Conservation (phyloP, 345 rosid species). For the Adansonia digitata region DNA sequence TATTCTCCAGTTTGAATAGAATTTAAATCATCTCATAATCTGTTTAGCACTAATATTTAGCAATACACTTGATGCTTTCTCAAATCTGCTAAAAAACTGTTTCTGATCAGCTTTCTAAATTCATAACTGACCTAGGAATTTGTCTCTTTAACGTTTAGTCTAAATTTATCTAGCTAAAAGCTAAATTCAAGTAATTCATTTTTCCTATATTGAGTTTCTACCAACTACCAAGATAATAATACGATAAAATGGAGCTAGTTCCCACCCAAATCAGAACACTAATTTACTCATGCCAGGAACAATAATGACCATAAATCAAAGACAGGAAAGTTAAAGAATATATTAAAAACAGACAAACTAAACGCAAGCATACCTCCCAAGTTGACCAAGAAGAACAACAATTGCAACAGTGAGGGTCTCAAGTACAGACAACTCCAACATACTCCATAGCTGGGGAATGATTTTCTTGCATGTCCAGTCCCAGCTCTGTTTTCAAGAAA, state of each 20-base stretch:
- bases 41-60: not conserved
- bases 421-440: constrained; percentile 36
- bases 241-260: not conserved
- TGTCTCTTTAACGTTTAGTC: too few species aligned
- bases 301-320: too few species aligned
- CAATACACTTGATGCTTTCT: not conserved
- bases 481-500: constrained; percentile 54
- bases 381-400: constrained; percentile 65
- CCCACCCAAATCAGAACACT: too few species aligned
- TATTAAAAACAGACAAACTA: constrained; percentile 6
- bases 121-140: too few species aligned
- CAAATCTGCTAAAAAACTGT: not conserved
- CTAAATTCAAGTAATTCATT: not conserved
- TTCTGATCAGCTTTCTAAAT: too few species aligned
- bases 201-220: not conserved
- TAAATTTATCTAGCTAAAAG: not conserved
- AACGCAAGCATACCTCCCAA: constrained; percentile 52
- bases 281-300: too few species aligned
- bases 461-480: constrained; percentile 54
- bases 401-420: constrained; percentile 41
- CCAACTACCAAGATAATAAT: not conserved
- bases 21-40: not conserved
- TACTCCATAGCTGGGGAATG: constrained; percentile 41
- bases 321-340: not conserved
- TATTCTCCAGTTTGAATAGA: not conserved